A percentile compares a stretch with the other conserved stretches of the same genome.
Evolutionary conservation across 2,329 filamentous ascomycete genomes (phyloP).

Genomic region (Ophiostoma tasmaniense): DNA sequence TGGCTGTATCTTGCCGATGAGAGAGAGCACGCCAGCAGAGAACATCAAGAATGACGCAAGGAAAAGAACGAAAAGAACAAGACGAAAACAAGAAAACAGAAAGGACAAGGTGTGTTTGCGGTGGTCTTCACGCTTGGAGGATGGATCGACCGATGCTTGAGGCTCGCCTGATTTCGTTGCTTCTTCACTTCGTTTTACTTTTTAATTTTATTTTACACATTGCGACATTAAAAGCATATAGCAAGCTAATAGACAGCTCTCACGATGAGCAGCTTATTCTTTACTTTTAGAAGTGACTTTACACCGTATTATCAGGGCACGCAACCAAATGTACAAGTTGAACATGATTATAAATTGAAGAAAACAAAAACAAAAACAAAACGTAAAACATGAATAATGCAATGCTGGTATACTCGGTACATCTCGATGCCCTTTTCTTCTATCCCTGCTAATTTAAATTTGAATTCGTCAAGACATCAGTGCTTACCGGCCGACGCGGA

Average conservation of each 20-base stretch:
- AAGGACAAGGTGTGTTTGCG: not conserved
- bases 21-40: not conserved
- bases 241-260: slow-evolving; percentile 1
- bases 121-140: not conserved
- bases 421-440: not conserved
- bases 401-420: not conserved
- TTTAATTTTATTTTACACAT: not conserved
- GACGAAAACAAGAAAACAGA: not conserved
- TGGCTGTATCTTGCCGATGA: not conserved
- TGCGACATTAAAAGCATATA: not conserved
- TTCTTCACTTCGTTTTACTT: not conserved
- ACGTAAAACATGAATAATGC: not conserved
- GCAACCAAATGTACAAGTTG: not conserved
- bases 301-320: not conserved
- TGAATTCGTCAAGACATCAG: not conserved
- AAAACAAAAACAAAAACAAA: not conserved
- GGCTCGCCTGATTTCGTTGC: not conserved
- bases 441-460: not conserved
- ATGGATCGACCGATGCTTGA: not conserved
- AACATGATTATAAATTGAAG: not conserved
- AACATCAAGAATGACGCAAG: not conserved
- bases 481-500: slow-evolving; percentile 46
- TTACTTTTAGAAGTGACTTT: not conserved
- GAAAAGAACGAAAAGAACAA: not conserved
- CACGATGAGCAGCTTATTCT: not conserved